These are phyloP conservation scores for Chlamydomonas sp. DNA, from an alignment of 139 green algal genomes.

Conservation along the genomic window DNA sequence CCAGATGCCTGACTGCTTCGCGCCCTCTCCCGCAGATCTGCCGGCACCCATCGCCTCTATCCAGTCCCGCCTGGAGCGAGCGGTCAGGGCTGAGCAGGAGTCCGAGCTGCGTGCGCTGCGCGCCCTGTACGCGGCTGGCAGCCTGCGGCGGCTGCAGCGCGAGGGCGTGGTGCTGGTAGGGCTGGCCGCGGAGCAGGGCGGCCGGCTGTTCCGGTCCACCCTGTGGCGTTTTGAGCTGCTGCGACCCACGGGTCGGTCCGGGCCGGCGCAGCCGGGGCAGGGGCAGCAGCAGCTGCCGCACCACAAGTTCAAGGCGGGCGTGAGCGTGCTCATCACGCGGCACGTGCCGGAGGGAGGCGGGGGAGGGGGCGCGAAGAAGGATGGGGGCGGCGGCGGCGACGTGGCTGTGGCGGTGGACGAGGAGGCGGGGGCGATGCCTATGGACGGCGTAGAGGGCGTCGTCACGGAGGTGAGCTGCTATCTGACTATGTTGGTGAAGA, in stretches of 20 bases:
- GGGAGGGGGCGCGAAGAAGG: background rate
- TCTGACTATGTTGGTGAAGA: too few relatives aligned
- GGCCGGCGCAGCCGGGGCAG: background rate
- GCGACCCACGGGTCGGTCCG: background rate
- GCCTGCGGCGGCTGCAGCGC: constrained; percentile 50
- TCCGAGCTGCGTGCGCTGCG: constrained; percentile 37
- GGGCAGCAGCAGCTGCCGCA: constrained; percentile 52
- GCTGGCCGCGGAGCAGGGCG: constrained; percentile 21
- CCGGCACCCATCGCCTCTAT: background rate
- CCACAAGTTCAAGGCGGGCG: constrained; percentile 57
- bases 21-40: constrained; percentile 21
- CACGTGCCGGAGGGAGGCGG: background rate
- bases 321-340: constrained; percentile 54
- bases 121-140: constrained; percentile 48
- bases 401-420: background rate
- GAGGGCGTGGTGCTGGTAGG: constrained; percentile 58
- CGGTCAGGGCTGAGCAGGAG: constrained; percentile 55
- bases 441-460: constrained; percentile 9
- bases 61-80: constrained; percentile 42
- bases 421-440: constrained; percentile 6
- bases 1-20: background rate
- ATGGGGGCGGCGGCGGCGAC: background rate
- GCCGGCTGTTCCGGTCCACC: constrained; percentile 49
- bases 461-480: constrained; percentile 7
- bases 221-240: constrained; percentile 50